Evolutionary conservation across 179 eudicot genomes (phyloP).

Genomic region (Silene vulgaris): DNA sequence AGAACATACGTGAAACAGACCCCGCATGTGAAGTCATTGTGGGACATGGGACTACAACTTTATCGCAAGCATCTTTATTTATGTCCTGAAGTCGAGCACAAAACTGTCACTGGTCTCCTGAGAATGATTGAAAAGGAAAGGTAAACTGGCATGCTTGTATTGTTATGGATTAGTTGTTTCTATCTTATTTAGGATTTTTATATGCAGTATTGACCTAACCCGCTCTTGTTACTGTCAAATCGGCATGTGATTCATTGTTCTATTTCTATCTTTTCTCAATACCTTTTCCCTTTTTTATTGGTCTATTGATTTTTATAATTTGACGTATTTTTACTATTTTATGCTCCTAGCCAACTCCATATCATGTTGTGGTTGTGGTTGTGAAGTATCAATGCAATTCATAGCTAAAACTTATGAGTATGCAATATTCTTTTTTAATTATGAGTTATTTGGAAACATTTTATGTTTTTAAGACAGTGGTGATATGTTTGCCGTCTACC

Average conservation of each 20-base stretch:
- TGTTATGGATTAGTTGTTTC: not conserved
- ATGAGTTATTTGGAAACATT: not conserved
- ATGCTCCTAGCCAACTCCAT: not conserved
- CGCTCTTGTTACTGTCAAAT: not conserved
- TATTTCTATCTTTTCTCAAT: not conserved
- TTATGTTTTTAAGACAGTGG: no score
- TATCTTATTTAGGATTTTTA: not conserved
- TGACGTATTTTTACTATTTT: not conserved
- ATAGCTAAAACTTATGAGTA: not conserved
- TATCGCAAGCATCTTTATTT: slow-evolving; percentile 75
- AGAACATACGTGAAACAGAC: slow-evolving; percentile 92
- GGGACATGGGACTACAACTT: slow-evolving; percentile 99
- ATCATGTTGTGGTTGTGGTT: not conserved
- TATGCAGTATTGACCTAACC: not conserved
- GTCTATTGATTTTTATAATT: not conserved
- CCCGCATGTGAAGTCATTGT: slow-evolving; percentile 74
- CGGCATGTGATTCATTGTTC: not conserved
- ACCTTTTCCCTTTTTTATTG: not conserved
- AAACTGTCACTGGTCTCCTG: slow-evolving; percentile 87
- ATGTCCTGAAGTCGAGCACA: slow-evolving; percentile 89
- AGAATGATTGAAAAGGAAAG: slow-evolving; percentile 94
- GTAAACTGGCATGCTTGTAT: slow-evolving; percentile 30
- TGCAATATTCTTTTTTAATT: not conserved
- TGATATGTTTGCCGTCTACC: no score
- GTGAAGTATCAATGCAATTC: not conserved